A percentile compares a stretch with the other conserved stretches of the same genome.
These are phyloP conservation scores for Fraxinus anomala DNA, from an alignment of 257 asterid genomes.

Conservation along the genomic window DNA sequence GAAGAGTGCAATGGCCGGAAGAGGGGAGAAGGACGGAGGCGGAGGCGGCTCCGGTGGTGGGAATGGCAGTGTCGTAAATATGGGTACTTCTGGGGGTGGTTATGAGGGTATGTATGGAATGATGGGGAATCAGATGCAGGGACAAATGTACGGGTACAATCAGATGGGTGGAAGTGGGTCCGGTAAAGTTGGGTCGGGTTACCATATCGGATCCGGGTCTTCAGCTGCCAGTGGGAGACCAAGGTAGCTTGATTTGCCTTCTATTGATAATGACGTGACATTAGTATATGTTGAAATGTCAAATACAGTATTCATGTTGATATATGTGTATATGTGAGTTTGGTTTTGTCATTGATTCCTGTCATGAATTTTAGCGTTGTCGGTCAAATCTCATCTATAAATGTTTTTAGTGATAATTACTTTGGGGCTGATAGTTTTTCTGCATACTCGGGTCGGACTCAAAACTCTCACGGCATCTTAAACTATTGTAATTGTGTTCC, in stretches of 20 bases:
- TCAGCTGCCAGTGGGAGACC: constrained; percentile 32
- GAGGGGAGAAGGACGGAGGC: constrained; percentile 10
- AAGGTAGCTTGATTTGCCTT: constrained; percentile 31
- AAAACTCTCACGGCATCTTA: too few species aligned
- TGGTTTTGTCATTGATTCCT: constrained; percentile 18
- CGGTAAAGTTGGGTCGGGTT: constrained; percentile 42
- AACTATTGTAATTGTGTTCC: too few species aligned
- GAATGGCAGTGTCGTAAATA: constrained; percentile 32
- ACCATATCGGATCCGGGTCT: constrained; percentile 38
- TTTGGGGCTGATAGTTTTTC: background rate
- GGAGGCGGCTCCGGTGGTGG: constrained; percentile 22
- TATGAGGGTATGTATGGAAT: constrained; percentile 38
- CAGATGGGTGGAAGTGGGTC: constrained; percentile 35
- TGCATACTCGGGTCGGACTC: too few species aligned
- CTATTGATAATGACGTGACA: background rate
- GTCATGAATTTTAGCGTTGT: background rate
- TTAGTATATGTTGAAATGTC: constrained; percentile 11
- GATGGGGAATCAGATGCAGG: constrained; percentile 39
- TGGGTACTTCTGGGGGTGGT: constrained; percentile 31
- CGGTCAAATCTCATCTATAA: background rate
- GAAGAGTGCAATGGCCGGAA: constrained; percentile 16
- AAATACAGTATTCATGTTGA: background rate
- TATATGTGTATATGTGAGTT: constrained; percentile 21
- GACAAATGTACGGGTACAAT: constrained; percentile 40
- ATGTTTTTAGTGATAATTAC: background rate